Conservation (phyloP, 2,329 filamentous ascomycete genomes). For the Neoascochyta sp. region DNA sequence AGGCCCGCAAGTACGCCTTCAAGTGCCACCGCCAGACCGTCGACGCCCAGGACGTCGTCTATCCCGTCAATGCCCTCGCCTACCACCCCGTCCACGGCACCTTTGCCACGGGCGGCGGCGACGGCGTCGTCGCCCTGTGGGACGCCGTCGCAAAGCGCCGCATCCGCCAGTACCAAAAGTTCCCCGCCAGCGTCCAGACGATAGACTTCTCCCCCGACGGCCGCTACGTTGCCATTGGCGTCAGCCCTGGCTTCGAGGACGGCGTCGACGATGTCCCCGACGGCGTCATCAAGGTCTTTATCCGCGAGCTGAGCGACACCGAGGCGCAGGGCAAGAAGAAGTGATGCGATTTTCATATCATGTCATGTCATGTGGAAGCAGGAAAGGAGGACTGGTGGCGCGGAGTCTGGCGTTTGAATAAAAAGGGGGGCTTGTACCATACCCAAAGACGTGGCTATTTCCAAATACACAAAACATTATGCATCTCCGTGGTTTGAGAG, state of each 20-base stretch:
- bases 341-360: constrained; percentile 22
- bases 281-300: constrained; percentile 66
- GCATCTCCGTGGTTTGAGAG: no score
- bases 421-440: no score
- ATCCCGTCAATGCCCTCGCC: constrained; percentile 83
- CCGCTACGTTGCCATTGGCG: constrained; percentile 71
- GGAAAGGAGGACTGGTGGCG: not conserved
- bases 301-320: constrained; percentile 78
- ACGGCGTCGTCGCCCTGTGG: constrained; percentile 90
- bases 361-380: no score
- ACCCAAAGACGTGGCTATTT: no score
- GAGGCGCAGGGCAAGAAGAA: constrained; percentile 86
- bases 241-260: constrained; percentile 85
- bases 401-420: constrained; percentile 11
- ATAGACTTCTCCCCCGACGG: constrained; percentile 76
- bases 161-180: constrained; percentile 84
- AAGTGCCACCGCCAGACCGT: constrained; percentile 87
- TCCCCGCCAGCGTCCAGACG: constrained; percentile 72
- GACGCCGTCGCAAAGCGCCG: constrained; percentile 86
- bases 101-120: constrained; percentile 84
- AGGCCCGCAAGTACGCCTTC: constrained; percentile 95
- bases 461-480: no score
- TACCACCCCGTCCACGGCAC: constrained; percentile 82
- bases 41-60: constrained; percentile 74
- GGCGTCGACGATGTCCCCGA: constrained; percentile 79